phyloP scores from a whole-genome alignment of 768 basidiomycete species.

The Termitomyces sp. region DNA sequence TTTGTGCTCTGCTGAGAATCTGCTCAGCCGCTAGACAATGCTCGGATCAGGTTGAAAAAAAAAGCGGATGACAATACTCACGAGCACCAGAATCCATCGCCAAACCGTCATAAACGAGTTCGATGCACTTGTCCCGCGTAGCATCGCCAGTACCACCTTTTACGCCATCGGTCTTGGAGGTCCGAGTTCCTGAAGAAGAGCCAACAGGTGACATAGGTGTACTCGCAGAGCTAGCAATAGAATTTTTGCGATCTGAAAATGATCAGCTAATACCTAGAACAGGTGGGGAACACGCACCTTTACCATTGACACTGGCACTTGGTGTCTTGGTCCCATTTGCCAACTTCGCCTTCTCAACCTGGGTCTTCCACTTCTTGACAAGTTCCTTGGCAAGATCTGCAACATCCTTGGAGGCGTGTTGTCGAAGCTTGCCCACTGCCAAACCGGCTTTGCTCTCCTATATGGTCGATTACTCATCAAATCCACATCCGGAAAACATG shows the following conservation, averaged over 20 bases:
- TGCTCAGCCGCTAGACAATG: conserved; percentile 60
- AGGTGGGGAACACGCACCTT: conserved; percentile 29
- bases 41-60: conserved; percentile 1
- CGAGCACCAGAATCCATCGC: conserved; percentile 84
- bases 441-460: conserved; percentile 92
- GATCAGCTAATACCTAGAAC: not conserved
- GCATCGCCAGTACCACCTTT: conserved; percentile 59
- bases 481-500: conserved; percentile 22
- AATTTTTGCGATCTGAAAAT: conserved; percentile 14
- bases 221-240: conserved; percentile 29
- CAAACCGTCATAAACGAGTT: conserved; percentile 90
- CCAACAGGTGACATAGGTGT: conserved; percentile 38
- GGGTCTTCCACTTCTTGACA: conserved; percentile 88
- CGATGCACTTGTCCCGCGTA: conserved; percentile 83
- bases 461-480: conserved; percentile 13
- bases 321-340: conserved; percentile 17
- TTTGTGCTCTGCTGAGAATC: conserved; percentile 62
- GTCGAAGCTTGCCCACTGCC: conserved; percentile 87
- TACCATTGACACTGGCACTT: conserved; percentile 20
- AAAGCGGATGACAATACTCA: conserved; percentile 40
- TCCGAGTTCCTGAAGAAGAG: conserved; percentile 38
- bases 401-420: conserved; percentile 68
- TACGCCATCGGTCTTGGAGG: conserved; percentile 70
- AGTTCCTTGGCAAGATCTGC: conserved; percentile 85
- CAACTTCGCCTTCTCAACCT: conserved; percentile 71